These are phyloP conservation scores for Rhododendron vialii DNA, from an alignment of 148 eudicot genomes.

Conservation along the genomic window DNA sequence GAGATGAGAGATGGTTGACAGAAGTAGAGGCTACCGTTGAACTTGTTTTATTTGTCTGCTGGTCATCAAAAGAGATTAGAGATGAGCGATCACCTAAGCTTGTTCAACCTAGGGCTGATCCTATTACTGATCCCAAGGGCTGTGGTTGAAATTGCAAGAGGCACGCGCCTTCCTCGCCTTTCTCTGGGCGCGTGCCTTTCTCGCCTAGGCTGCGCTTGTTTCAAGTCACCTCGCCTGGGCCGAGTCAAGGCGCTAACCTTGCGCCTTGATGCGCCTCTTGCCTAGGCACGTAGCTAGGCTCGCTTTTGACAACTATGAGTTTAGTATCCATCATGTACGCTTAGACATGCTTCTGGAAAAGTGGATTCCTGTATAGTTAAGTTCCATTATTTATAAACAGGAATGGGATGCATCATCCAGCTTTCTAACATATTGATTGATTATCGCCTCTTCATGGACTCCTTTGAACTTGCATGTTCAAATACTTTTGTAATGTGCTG, in stretches of 20 bases:
- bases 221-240: neutral
- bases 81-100: neutral
- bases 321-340: neutral
- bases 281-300: neutral
- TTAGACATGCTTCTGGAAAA: neutral
- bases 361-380: neutral
- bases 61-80: too few species aligned
- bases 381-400: neutral
- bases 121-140: neutral
- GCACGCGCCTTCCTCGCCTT: neutral
- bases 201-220: neutral
- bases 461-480: neutral
- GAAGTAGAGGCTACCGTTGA: too few species aligned
- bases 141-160: neutral
- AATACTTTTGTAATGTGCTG: neutral
- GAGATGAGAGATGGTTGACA: too few species aligned
- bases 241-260: too few species aligned
- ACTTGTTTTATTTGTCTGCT: neutral
- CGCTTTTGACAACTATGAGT: neutral
- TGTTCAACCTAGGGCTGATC: neutral
- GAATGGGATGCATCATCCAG: neutral
- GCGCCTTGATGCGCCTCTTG: neutral
- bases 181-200: neutral
- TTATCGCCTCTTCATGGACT: neutral
- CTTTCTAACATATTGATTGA: neutral